phyloP scores from a whole-genome alignment of 148 eudicot genomes.

The Oxyria digyna region DNA sequence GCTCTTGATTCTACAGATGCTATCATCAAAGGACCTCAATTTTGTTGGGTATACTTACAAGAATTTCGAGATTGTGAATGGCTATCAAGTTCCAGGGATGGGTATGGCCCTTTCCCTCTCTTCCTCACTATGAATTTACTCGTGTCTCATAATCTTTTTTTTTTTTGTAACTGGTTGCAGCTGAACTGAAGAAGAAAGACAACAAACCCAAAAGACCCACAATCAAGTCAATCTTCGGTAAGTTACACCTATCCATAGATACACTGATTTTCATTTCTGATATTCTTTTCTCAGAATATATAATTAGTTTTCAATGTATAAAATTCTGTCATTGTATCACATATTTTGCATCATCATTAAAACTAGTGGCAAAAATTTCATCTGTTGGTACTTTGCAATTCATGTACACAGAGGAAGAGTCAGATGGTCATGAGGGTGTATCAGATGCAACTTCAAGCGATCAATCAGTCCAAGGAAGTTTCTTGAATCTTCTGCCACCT shows the following conservation, averaged over 20 bases:
- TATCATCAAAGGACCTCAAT: constrained; percentile 86
- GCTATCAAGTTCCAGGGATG: constrained; percentile 93
- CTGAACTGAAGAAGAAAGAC: constrained; percentile 91
- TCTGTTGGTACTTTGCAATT: neutral
- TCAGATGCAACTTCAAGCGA: constrained; percentile 33
- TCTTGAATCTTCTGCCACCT: constrained; percentile 42
- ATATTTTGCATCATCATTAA: neutral
- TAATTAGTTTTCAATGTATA: too few species aligned
- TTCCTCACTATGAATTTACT: too few species aligned
- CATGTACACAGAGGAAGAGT: constrained; percentile 61
- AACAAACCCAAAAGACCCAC: constrained; percentile 76
- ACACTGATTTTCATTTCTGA: neutral
- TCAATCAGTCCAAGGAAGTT: constrained; percentile 39
- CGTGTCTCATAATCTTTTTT: neutral
- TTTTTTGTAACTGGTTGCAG: constrained; percentile 31
- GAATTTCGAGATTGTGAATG: constrained; percentile 92
- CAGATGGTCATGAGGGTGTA: constrained; percentile 56
- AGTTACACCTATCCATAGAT: constrained; percentile 6
- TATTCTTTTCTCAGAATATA: neutral
- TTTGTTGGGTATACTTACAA: constrained; percentile 95
- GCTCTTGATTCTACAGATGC: constrained; percentile 48
- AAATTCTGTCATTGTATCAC: neutral
- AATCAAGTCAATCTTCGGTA: constrained; percentile 91
- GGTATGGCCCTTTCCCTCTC: constrained; percentile 39
- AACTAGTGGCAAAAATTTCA: neutral